These are phyloP conservation scores for Linderniella brevidens DNA, from an alignment of 257 asterid species.

Conservation along the genomic window DNA sequence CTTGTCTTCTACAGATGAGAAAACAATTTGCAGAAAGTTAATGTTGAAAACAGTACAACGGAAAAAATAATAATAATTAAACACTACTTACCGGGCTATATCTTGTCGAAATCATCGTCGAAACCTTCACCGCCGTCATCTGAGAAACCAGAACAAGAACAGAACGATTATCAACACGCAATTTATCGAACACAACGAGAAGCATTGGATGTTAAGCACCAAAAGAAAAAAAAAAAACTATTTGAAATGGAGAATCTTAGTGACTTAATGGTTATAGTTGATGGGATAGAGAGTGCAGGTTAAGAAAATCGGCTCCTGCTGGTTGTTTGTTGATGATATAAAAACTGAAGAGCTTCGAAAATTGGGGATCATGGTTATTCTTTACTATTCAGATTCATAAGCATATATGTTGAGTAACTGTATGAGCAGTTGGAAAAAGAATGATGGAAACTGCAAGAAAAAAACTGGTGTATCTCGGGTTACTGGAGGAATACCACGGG, in stretches of 20 bases:
- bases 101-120: conserved; percentile 76
- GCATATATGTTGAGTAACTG: background rate
- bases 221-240: conserved; percentile 2
- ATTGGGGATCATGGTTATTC: too few species aligned
- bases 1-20: too few species aligned
- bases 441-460: background rate
- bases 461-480: background rate
- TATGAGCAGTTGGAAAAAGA: conserved; percentile 2
- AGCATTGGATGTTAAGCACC: background rate
- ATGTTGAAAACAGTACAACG: too few species aligned
- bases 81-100: conserved; percentile 38
- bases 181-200: background rate
- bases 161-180: conserved; percentile 4
- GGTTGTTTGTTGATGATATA: too few species aligned
- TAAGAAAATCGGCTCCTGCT: too few species aligned
- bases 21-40: too few species aligned
- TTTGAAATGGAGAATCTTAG: too few species aligned
- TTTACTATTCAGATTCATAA: background rate
- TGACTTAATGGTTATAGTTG: too few species aligned
- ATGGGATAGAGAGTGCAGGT: too few species aligned
- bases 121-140: conserved; percentile 55
- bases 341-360: too few species aligned
- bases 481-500: too few species aligned
- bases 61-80: background rate
- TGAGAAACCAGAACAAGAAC: conserved; percentile 15